phyloP scores from a whole-genome alignment of 2,329 filamentous ascomycete species.

The Curvularia lunata region DNA sequence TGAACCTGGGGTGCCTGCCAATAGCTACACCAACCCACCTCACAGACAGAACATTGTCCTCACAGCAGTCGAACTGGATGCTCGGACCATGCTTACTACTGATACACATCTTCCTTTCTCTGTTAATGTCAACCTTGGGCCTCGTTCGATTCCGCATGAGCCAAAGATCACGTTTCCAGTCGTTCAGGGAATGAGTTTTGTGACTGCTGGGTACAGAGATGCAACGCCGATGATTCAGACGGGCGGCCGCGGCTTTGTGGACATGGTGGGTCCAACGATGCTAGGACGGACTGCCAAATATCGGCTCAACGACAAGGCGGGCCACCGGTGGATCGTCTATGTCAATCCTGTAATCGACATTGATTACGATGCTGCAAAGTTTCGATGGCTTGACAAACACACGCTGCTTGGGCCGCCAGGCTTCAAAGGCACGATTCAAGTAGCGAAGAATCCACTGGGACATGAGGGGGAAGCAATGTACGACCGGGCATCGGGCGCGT shows the following conservation, averaged over 20 bases:
- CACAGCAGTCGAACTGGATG: conserved; percentile 75
- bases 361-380: conserved; percentile 65
- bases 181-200: conserved; percentile 87
- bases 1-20: conserved; percentile 56
- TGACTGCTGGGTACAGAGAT: conserved; percentile 77
- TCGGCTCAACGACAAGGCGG: conserved; percentile 72
- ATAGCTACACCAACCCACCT: conserved; percentile 71
- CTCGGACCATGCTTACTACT: conserved; percentile 62
- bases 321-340: conserved; percentile 77
- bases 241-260: conserved; percentile 74
- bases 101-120: conserved; percentile 63
- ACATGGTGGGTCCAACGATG: conserved; percentile 63
- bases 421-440: conserved; percentile 81
- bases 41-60: conserved; percentile 82
- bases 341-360: conserved; percentile 61
- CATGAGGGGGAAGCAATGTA: conserved; percentile 69
- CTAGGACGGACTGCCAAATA: conserved; percentile 77
- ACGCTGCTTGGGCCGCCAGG: conserved; percentile 68
- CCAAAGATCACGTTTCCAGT: conserved; percentile 78
- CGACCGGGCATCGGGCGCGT: conserved; percentile 78
- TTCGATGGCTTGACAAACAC: conserved; percentile 67
- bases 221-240: conserved; percentile 72
- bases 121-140: conserved; percentile 70
- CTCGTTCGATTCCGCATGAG: conserved; percentile 57
- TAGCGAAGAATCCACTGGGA: conserved; percentile 74